phyloP scores from a whole-genome alignment of 2,329 filamentous ascomycete genomes.

The Teratosphaeria gauchensis region DNA sequence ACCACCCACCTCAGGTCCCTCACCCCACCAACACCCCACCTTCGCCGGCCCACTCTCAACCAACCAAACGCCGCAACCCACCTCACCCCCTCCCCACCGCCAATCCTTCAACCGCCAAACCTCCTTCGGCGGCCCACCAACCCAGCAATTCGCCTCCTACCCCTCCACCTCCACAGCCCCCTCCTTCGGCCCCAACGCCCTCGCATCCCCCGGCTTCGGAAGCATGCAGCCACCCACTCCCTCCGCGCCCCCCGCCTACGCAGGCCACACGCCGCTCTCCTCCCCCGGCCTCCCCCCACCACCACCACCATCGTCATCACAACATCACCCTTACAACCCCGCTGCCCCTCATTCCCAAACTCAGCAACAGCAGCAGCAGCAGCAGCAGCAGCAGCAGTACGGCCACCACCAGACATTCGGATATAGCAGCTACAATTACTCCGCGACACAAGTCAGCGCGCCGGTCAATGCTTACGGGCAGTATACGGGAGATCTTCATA shows the following conservation, averaged over 20 bases:
- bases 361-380: conserved; percentile 22
- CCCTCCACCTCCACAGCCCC: conserved; percentile 16
- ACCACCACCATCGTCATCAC: conserved; percentile 16
- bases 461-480: conserved; percentile 20
- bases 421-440: conserved; percentile 47
- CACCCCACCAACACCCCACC: neutral
- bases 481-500: conserved; percentile 49
- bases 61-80: conserved; percentile 5
- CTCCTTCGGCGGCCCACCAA: conserved; percentile 12
- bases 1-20: neutral
- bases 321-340: conserved; percentile 8
- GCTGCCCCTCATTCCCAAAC: conserved; percentile 2
- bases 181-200: conserved; percentile 8
- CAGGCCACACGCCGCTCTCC: conserved; percentile 26
- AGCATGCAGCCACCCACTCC: conserved; percentile 22
- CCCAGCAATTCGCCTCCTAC: conserved; percentile 30
- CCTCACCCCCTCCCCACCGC: conserved; percentile 17
- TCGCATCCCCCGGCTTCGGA: conserved; percentile 11
- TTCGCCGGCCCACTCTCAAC: conserved; percentile 7
- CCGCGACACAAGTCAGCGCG: conserved; percentile 19
- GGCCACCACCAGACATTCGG: conserved; percentile 33
- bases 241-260: conserved; percentile 25
- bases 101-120: conserved; percentile 25
- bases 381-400: conserved; percentile 24
- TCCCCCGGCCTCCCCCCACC: conserved; percentile 31